Base-by-base conservation (phyloP, 129 eudicot species). In the Flaveria robusta region DNA sequence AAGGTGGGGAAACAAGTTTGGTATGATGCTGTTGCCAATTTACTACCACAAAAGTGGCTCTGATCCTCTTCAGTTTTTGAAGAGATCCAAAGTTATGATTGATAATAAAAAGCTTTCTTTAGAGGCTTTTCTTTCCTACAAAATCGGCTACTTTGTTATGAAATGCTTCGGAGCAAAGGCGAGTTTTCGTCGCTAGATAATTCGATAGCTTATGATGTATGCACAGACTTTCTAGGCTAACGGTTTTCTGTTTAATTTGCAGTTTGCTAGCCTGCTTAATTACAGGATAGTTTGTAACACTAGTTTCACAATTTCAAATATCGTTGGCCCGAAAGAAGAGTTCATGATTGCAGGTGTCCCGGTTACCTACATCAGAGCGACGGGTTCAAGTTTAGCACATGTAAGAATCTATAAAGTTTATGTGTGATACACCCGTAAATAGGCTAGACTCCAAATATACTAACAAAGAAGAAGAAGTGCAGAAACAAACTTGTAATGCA, bases 1-100 rank as follows among this genome's bases (percentile, higher is more conserved):
- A 13, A 76, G 91, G 14, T 88, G 93, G 91, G 98, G 97, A 2
- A 91, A 94, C 83, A 87, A 88, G 72, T 88, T 91, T 66, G 96
- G 93, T n/a, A 81, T 86, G 79, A 72, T 94, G 58, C 90, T 88
- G 7, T 68, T 88, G 74, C 96, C 98, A 4, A 43, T 88, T 34
- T 74, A 82, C 77, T 94, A 91, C 75, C 85, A 85, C 34, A 85
- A 34, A 78, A 27, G 65, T 31, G 75, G 72, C 18, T 67, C 83
- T 4, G 78, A 90, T 82, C 90, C 96, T 65, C 73, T 94, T 29
- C 83, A 84, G 27, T 91, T 81, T 68, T 49, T 94, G 51, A 89
- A 68, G 81, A 80, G 85, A 77, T 83, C 96, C 54, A 94, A 94
- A 83, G 69, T 34, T 20, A 91, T 91, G 86, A 81, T 94, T 54